Base-by-base conservation (phyloP, 2,329 filamentous ascomycete species). In the Helotiales sp. region DNA sequence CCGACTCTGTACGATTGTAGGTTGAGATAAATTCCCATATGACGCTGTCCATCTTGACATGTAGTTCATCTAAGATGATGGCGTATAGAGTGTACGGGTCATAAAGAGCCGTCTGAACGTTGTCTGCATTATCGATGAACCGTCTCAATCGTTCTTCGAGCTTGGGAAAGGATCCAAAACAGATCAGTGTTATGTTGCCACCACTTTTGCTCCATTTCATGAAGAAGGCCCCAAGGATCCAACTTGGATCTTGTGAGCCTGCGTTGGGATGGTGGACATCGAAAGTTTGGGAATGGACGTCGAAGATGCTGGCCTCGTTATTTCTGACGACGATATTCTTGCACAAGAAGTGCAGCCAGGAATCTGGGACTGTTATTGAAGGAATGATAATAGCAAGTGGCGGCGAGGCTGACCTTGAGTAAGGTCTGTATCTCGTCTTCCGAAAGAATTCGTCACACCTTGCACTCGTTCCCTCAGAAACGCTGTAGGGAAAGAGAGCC, bases 381-480 rank as follows among this genome's bases (percentile, higher is more conserved):
- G 3, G 24, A 12, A 10, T 44, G 9, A 27, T 12, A 12, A 19
- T 12, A 25, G 22, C 13, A 17, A 17, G 15, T 10, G 1, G 15
- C 1, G 3, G n/a, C 6, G 15, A 8, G 22, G 25, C 12, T 24
- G 8, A 24, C 48, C 48, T 38, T 51, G 48, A 9, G 48, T 51
- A 15, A 34, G 48, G n/a, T 36, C n/a, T 15, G 48, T 51, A 27
- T 51, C 48, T 25, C 48, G 30, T 24, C 33, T 51, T 25, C 48
- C 48, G n/a, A 51, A 51, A 10, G 48, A 51, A 17, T 51, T 51
- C 12, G 48, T 51, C 3, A 51, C 48, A 25, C 48, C 48, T 51
- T 34, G 29, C 15, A 51, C 48, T 29, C 48, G 19, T 25, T 51
- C 48, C 24, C 36, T 51, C 13, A 51, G 31, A n/a, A 51, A 51